Evolutionary conservation across 1,139 yeast genomes (phyloP).

Genomic region (Geotrichum bryndzae): DNA sequence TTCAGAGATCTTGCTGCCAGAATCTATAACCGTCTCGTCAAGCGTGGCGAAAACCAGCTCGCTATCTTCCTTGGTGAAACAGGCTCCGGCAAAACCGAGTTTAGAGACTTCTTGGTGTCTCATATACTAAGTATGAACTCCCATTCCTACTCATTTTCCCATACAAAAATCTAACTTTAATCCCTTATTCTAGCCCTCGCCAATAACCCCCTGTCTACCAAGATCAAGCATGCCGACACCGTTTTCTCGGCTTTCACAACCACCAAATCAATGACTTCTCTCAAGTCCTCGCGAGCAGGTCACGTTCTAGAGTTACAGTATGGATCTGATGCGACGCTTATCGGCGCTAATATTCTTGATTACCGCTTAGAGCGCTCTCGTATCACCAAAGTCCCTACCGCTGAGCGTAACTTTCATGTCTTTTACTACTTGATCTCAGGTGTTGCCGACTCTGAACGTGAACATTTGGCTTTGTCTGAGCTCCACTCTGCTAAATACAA

Average conservation of each 20-base stretch:
- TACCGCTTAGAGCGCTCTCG: constrained; percentile 40
- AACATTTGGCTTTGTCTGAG: constrained; percentile 35
- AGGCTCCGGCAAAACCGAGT: constrained; percentile 40
- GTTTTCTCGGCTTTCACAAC: constrained; percentile 39
- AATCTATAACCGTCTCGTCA: constrained; percentile 36
- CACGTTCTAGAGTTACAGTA: constrained; percentile 40
- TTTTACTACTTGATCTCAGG: constrained; percentile 40
- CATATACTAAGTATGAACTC: constrained; percentile 32
- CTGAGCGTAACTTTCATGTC: constrained; percentile 40
- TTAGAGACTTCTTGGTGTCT: constrained; percentile 31
- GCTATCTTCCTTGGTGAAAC: constrained; percentile 39
- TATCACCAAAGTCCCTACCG: constrained; percentile 39
- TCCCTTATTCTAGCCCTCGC: constrained; percentile 28
- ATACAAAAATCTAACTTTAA: not conserved
- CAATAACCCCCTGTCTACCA: constrained; percentile 36
- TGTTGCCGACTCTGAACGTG: constrained; percentile 36
- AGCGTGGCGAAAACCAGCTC: constrained; percentile 39
- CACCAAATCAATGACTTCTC: constrained; percentile 35
- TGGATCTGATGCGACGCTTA: constrained; percentile 35
- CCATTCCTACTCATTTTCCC: not conserved
- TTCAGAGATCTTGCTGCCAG: constrained; percentile 39
- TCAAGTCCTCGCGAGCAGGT: constrained; percentile 37
- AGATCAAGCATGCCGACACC: constrained; percentile 34
- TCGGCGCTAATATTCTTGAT: constrained; percentile 38
- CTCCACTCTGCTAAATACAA: constrained; percentile 32